Percentiles rank a stretch among this genome's conserved stretches.
Evolutionary conservation across 208 protist species (phyloP).

Genomic region (Zelonia costaricensis): DNA sequence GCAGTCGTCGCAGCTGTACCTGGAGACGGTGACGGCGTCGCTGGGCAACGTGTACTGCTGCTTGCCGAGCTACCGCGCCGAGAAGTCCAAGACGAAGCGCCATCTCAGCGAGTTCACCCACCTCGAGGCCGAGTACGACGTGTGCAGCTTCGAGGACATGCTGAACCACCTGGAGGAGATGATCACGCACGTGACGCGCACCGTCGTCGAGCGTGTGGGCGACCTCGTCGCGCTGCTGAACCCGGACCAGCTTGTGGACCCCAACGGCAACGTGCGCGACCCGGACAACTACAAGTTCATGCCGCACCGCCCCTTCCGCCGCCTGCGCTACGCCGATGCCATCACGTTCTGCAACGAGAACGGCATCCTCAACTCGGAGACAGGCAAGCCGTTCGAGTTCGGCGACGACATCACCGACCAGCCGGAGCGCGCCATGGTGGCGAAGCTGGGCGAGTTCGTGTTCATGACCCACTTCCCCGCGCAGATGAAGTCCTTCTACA

Average conservation of each 20-base stretch:
- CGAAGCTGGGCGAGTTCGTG: constrained; percentile 96
- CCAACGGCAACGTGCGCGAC: constrained; percentile 53
- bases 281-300: constrained; percentile 89
- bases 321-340: constrained; percentile 96
- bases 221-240: constrained; percentile 93
- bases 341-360: constrained; percentile 97
- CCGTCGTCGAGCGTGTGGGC: constrained; percentile 65
- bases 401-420: constrained; percentile 99
- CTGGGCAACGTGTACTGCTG: constrained; percentile 97
- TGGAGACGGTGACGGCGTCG: constrained; percentile 96
- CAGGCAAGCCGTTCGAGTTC: constrained; percentile 87
- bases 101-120: constrained; percentile 99
- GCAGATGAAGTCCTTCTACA: constrained; percentile 99
- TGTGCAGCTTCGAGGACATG: constrained; percentile 97
- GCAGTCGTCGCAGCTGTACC: constrained; percentile 99
- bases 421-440: constrained; percentile 98
- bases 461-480: constrained; percentile 98
- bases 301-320: constrained; percentile 95
- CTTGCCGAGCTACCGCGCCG: constrained; percentile 97
- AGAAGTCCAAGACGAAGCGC: constrained; percentile 97
- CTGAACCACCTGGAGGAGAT: constrained; percentile 95
- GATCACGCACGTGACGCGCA: constrained; percentile 86
- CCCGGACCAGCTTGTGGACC: constrained; percentile 76
- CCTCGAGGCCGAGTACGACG: constrained; percentile 97
- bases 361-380: constrained; percentile 94